Evolutionary conservation across 2,329 filamentous ascomycete species (phyloP).

Genomic region (Phialocephala sp.): DNA sequence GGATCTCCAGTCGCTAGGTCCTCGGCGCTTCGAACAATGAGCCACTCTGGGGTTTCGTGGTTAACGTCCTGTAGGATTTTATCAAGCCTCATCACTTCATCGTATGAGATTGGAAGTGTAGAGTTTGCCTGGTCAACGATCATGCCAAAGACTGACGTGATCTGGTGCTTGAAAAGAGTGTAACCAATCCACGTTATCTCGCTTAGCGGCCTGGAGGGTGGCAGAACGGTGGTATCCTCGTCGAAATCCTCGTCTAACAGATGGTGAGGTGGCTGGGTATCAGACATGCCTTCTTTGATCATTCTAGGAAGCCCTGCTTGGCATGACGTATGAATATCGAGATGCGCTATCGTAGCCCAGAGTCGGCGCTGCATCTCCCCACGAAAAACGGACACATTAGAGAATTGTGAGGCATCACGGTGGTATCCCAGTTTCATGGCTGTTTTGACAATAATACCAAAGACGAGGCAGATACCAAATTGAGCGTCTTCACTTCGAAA

Average conservation of each 20-base stretch:
- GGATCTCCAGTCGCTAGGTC: too few relatives aligned
- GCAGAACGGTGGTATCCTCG: constrained; percentile 59
- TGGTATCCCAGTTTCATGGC: constrained; percentile 64
- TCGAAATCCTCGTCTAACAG: constrained; percentile 69
- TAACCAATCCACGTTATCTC: constrained; percentile 64
- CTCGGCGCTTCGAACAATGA: too few relatives aligned
- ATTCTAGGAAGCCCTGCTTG: constrained; percentile 72
- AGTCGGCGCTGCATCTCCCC: constrained; percentile 67
- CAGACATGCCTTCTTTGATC: constrained; percentile 66
- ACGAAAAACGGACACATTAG: constrained; percentile 56
- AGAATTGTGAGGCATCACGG: constrained; percentile 56
- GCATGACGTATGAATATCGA: constrained; percentile 69
- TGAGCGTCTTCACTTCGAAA: constrained; percentile 56
- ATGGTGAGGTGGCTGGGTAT: constrained; percentile 65
- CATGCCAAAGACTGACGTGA: constrained; percentile 55
- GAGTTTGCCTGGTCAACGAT: constrained; percentile 59
- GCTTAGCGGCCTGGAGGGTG: constrained; percentile 56
- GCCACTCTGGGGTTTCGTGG: too few relatives aligned
- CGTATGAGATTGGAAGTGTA: constrained; percentile 53
- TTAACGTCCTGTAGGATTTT: constrained; percentile 47
- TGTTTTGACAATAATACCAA: constrained; percentile 55
- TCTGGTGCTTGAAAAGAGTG: constrained; percentile 54
- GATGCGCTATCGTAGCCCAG: constrained; percentile 59
- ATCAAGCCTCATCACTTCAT: constrained; percentile 57
- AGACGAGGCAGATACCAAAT: constrained; percentile 60